A percentile compares a stretch with the other conserved stretches of the same genome.
These are phyloP conservation scores for Hypoxylon sp. DNA, from an alignment of 2,329 filamentous ascomycete genomes.

Conservation along the genomic window DNA sequence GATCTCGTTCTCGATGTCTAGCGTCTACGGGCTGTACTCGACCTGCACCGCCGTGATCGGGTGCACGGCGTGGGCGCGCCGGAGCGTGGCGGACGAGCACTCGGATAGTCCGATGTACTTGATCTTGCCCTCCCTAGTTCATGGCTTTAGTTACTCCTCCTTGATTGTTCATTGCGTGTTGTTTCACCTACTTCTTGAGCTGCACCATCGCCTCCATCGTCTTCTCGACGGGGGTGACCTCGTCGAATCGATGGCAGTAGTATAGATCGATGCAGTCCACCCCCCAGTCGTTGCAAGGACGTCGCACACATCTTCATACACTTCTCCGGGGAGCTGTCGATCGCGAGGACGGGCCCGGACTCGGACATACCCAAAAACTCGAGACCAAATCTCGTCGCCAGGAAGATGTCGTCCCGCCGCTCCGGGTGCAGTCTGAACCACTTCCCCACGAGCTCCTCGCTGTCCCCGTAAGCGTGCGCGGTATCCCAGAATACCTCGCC, in stretches of 20 bases:
- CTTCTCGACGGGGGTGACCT: constrained; percentile 54
- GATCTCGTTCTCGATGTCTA: constrained; percentile 63
- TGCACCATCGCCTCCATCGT: constrained; percentile 57
- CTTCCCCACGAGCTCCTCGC: constrained; percentile 53
- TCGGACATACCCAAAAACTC: constrained; percentile 26
- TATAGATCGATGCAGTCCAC: constrained; percentile 62
- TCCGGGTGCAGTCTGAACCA: constrained; percentile 54
- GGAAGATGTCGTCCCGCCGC: constrained; percentile 52
- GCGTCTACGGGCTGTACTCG: constrained; percentile 60
- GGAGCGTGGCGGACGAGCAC: constrained; percentile 54
- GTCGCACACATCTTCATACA: constrained; percentile 42
- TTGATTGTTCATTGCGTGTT: neutral
- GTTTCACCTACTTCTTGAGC: constrained; percentile 49
- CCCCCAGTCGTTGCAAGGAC: constrained; percentile 55
- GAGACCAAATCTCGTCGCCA: constrained; percentile 49
- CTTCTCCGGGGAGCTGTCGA: constrained; percentile 40
- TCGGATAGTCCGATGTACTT: constrained; percentile 60
- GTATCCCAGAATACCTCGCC: constrained; percentile 59
- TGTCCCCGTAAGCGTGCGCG: constrained; percentile 52
- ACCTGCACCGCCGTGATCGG: constrained; percentile 60
- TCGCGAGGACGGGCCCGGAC: constrained; percentile 12
- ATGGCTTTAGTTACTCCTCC: neutral
- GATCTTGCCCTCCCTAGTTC: constrained; percentile 56
- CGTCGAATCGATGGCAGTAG: constrained; percentile 59
- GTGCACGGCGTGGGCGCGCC: constrained; percentile 56